phyloP scores from a whole-genome alignment of 2,329 filamentous ascomycete genomes.

The Daldinia eschscholtzii region DNA sequence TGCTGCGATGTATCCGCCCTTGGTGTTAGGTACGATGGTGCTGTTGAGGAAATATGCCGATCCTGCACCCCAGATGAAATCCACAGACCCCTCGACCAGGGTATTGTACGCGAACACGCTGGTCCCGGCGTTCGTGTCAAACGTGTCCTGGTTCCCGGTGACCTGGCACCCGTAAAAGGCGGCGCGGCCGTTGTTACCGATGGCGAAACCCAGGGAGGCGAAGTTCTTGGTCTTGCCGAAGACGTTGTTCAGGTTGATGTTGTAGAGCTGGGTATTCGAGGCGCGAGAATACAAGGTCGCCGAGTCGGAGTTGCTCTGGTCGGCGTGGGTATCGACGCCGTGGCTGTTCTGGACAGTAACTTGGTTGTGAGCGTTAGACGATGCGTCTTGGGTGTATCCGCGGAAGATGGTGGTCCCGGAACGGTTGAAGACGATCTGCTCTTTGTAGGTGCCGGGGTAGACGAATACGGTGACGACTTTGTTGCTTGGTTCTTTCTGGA shows the following conservation, averaged over 20 bases:
- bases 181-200: conserved; percentile 24
- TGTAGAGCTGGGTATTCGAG: conserved; percentile 24
- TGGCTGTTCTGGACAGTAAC: conserved; percentile 27
- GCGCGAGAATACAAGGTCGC: conserved; percentile 33
- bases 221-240: conserved; percentile 29
- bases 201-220: conserved; percentile 32
- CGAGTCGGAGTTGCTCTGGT: conserved; percentile 34
- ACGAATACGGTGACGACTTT: conserved; percentile 24
- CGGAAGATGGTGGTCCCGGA: conserved; percentile 36
- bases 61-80: conserved; percentile 20
- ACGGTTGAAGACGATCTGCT: conserved; percentile 34
- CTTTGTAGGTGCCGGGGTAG: conserved; percentile 34
- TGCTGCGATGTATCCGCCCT: neutral
- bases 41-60: neutral
- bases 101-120: conserved; percentile 34
- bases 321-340: conserved; percentile 34
- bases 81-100: conserved; percentile 25
- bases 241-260: conserved; percentile 34
- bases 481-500: conserved; percentile 18
- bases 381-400: conserved; percentile 28
- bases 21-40: neutral
- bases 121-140: conserved; percentile 22
- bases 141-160: conserved; percentile 35
- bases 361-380: conserved; percentile 23
- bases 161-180: conserved; percentile 34